phyloP scores from a whole-genome alignment of 257 asterid genomes.

The Parsonsia alboflavescens region DNA sequence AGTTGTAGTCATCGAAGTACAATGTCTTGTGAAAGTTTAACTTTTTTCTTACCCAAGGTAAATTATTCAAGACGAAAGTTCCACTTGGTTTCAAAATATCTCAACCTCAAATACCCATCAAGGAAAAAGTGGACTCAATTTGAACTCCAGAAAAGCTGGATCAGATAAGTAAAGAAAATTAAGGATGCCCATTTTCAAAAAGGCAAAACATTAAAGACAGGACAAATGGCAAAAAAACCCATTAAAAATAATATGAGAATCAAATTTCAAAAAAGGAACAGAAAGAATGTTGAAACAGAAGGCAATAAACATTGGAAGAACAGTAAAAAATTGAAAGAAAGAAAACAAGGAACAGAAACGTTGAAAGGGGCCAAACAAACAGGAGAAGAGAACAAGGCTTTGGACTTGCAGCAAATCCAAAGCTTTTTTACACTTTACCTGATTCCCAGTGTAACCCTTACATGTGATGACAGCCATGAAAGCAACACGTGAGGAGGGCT shows the following conservation, averaged over 20 bases:
- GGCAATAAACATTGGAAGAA: conserved; percentile 16
- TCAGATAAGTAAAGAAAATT: conserved; percentile 6
- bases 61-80: background rate
- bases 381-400: conserved; percentile 29
- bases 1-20: background rate
- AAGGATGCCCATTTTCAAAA: background rate
- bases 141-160: background rate
- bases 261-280: conserved; percentile 16
- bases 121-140: background rate
- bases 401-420: conserved; percentile 23
- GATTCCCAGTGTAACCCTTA: background rate
- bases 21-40: background rate
- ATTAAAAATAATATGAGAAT: background rate
- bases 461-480: conserved; percentile 22
- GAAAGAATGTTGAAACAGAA: conserved; percentile 20
- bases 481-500: conserved; percentile 17
- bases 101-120: background rate
- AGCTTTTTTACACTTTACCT: background rate
- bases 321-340: conserved; percentile 8
- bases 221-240: conserved; percentile 5
- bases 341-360: conserved; percentile 14
- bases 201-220: background rate
- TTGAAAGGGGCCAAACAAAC: conserved; percentile 24
- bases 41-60: background rate
- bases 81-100: background rate